phyloP scores from a whole-genome alignment of 306 rosid species.

The Prunus campanulata region DNA sequence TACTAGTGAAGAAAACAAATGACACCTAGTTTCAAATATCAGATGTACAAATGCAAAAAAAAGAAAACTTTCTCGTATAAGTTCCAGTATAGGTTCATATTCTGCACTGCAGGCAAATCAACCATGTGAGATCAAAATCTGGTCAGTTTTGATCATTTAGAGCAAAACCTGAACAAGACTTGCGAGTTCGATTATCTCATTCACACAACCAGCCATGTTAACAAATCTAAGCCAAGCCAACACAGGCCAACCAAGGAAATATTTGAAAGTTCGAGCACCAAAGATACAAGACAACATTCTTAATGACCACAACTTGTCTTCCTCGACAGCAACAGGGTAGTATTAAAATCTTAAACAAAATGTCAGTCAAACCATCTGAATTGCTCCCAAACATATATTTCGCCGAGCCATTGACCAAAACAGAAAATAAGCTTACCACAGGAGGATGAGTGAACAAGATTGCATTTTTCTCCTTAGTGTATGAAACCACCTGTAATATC shows the following conservation, averaged over 20 bases:
- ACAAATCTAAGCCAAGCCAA: neutral
- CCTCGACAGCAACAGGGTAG: neutral
- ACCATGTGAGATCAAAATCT: neutral
- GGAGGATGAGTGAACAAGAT: conserved; percentile 23
- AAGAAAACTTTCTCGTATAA: neutral
- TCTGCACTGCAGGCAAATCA: neutral
- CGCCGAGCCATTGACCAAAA: neutral
- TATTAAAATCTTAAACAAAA: neutral
- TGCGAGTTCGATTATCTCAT: neutral
- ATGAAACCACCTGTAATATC: conserved; percentile 13
- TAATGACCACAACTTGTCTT: neutral
- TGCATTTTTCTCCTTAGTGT: conserved; percentile 17
- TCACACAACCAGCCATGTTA: neutral
- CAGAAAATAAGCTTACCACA: neutral
- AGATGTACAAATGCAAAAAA: neutral
- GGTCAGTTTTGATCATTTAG: neutral
- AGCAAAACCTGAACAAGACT: neutral
- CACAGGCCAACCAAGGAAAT: neutral
- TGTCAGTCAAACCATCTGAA: neutral
- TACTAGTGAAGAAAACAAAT: neutral
- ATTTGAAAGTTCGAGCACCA: neutral
- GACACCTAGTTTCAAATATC: neutral
- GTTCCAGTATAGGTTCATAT: neutral
- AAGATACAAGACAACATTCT: neutral
- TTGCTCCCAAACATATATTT: neutral